Conservation (phyloP, 352 stramenopile genomes). For the Phytophthora chlamydospora region DNA sequence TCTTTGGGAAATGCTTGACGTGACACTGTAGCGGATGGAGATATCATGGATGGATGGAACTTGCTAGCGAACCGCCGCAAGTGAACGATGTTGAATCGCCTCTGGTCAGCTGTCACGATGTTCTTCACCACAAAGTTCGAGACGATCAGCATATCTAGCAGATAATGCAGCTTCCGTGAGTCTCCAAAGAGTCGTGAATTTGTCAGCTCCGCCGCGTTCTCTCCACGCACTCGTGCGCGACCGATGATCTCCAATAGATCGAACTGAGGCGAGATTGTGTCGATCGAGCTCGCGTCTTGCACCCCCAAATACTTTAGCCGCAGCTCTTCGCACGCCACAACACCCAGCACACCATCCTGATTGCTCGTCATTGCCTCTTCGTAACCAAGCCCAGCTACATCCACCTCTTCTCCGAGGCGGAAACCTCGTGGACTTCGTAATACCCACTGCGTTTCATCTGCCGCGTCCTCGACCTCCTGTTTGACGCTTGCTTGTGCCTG, state of each 20-base stretch:
- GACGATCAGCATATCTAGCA: constrained; percentile 80
- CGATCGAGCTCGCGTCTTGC: constrained; percentile 52
- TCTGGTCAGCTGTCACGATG: constrained; percentile 69
- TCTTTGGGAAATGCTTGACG: constrained; percentile 69
- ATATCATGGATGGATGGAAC: constrained; percentile 80
- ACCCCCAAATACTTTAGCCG: constrained; percentile 76
- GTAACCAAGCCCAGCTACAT: constrained; percentile 55
- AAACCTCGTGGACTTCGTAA: constrained; percentile 71
- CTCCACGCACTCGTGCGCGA: constrained; percentile 54
- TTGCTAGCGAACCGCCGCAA: constrained; percentile 63
- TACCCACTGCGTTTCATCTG: constrained; percentile 56
- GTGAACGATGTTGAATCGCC: constrained; percentile 85
- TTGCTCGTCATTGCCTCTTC: constrained; percentile 59
- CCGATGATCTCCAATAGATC: constrained; percentile 84
- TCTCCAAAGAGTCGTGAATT: constrained; percentile 70
- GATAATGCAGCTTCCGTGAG: constrained; percentile 78
- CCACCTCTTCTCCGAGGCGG: constrained; percentile 62
- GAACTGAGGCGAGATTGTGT: constrained; percentile 72
- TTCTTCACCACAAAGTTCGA: constrained; percentile 74
- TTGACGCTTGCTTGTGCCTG: constrained; percentile 21
- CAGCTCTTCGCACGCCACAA: constrained; percentile 73
- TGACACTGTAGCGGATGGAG: constrained; percentile 53
- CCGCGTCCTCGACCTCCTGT: constrained; percentile 22
- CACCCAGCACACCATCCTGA: constrained; percentile 57
- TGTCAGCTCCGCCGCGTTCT: constrained; percentile 66